Percentiles rank a stretch among this genome's conserved stretches.
Conservation (phyloP, 2,329 filamentous ascomycete genomes). For the Penicillium sp. region DNA sequence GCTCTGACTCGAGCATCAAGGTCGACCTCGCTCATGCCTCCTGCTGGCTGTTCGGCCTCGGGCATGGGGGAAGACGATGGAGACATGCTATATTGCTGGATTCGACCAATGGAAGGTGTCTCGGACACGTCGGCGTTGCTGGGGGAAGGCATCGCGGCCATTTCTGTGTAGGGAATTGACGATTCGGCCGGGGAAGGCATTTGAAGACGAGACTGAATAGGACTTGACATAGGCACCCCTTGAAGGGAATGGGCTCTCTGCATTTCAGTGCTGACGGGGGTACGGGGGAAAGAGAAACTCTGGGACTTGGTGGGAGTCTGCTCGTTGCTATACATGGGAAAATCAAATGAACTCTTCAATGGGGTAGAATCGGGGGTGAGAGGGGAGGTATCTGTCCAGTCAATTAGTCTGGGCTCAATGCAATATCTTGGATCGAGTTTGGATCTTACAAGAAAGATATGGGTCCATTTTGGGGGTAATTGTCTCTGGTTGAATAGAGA, state of each 20-base stretch:
- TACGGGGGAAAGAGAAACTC: constrained; percentile 31
- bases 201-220: constrained; percentile 39
- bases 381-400: constrained; percentile 39
- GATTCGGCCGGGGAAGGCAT: constrained; percentile 50
- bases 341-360: constrained; percentile 40
- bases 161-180: constrained; percentile 54
- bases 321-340: constrained; percentile 39
- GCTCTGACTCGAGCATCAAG: constrained; percentile 58
- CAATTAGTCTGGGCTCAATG: background rate
- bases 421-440: background rate
- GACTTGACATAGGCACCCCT: constrained; percentile 40
- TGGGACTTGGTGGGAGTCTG: constrained; percentile 42
- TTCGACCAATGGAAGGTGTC: constrained; percentile 23
- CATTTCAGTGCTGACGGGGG: constrained; percentile 41
- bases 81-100: constrained; percentile 20
- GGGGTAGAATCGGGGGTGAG: constrained; percentile 68
- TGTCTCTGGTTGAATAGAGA: constrained; percentile 40
- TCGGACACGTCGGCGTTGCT: constrained; percentile 28
- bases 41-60: constrained; percentile 42
- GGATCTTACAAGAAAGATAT: constrained; percentile 39
- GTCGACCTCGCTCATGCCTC: constrained; percentile 49
- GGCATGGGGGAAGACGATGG: constrained; percentile 27
- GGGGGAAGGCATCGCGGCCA: constrained; percentile 44
- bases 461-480: constrained; percentile 51
- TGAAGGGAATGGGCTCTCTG: constrained; percentile 47